Conservation (phyloP, 2,329 filamentous ascomycete genomes). For the Exophiala sp. region DNA sequence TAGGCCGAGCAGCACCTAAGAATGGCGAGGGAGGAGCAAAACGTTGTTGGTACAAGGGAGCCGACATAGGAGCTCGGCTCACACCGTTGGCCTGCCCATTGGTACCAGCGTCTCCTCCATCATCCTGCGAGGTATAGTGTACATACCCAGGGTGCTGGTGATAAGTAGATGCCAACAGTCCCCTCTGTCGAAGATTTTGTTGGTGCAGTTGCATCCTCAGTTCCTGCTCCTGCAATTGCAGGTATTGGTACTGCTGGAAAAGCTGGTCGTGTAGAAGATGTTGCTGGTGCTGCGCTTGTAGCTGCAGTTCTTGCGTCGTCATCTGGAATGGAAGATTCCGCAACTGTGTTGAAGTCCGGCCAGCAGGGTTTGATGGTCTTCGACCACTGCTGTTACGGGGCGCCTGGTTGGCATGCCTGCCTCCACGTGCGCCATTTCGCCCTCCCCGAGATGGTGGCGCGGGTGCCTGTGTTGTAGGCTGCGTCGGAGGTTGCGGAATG, state of each 20-base stretch:
- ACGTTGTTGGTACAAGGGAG: slow-evolving; percentile 28
- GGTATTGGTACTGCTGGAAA: slow-evolving; percentile 46
- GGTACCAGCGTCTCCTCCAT: slow-evolving; percentile 16
- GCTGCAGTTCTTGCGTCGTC: slow-evolving; percentile 36
- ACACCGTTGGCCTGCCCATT: slow-evolving; percentile 19
- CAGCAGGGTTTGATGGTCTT: slow-evolving; percentile 53
- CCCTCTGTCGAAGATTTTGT: slow-evolving; percentile 35
- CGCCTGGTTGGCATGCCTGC: slow-evolving; percentile 44
- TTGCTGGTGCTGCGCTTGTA: slow-evolving; percentile 43
- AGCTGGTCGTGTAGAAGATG: slow-evolving; percentile 45
- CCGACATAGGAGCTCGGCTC: slow-evolving; percentile 27
- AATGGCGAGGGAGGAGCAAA: slow-evolving; percentile 26
- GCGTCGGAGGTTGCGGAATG: slow-evolving; percentile 40
- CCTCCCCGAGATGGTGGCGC: slow-evolving; percentile 41
- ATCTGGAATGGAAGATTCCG: slow-evolving; percentile 36
- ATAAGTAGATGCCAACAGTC: slow-evolving; percentile 17
- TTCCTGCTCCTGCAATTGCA: slow-evolving; percentile 48
- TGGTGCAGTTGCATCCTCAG: slow-evolving; percentile 44
- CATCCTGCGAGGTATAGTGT: slow-evolving; percentile 32
- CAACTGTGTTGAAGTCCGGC: slow-evolving; percentile 35
- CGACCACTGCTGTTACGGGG: slow-evolving; percentile 44
- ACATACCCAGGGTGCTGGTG: slow-evolving; percentile 34
- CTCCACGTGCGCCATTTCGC: slow-evolving; percentile 46
- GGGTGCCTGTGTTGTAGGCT: slow-evolving; percentile 34
- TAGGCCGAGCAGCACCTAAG: slow-evolving; percentile 19